Base-by-base conservation (phyloP, 208 protist species). In the Crithidia thermophila region DNA sequence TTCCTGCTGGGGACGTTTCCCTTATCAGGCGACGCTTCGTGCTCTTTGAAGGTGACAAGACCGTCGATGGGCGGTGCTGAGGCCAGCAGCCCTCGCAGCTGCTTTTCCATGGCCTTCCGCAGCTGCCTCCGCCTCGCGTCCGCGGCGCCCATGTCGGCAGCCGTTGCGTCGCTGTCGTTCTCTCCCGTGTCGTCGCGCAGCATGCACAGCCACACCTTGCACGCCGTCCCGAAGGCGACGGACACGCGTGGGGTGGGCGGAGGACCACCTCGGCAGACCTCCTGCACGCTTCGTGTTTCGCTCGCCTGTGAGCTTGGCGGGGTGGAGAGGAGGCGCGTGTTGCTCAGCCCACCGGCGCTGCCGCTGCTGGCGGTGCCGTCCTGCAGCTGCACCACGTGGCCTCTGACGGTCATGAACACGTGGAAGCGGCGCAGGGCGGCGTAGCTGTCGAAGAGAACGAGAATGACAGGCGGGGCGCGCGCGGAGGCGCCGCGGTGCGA, bases 391-490 rank as follows among this genome's bases (percentile, higher is more conserved):
- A 93, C 73, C 11, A 74, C 46, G 66, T 93, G 83, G 3, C 87
- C 87, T 0, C 87, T 83, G 50, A 93, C 61, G 20, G 84, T 74
- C 87, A 93, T 90, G 69, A 81, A 93, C 47, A 84, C 67, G n/a
- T 90, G 67, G 66, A 93, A 90, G 30, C 81, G 73, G 25, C 76
- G 74, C 7, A 93, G 74, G 4, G 61, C 69, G n/a, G 56, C 57
- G 71, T 90, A 90, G 50, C 63, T 66, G 45, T 89, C 81, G 67
- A 93, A 93, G 25, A 93, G 58, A 14, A 59, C 77, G 0, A 93
- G 70, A 3, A 82, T 51, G 1, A 90, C 75, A 8, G 65, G 64
- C 4, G 61, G 67, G 0, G 36, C 7, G 20, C 56, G 31, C 40
- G 27, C 31, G 3, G 39, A 7, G 6, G 46, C 40, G 27, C 40